Conservation (phyloP, 2,329 filamentous ascomycete species). For the Aspergillus quadricinctus region DNA sequence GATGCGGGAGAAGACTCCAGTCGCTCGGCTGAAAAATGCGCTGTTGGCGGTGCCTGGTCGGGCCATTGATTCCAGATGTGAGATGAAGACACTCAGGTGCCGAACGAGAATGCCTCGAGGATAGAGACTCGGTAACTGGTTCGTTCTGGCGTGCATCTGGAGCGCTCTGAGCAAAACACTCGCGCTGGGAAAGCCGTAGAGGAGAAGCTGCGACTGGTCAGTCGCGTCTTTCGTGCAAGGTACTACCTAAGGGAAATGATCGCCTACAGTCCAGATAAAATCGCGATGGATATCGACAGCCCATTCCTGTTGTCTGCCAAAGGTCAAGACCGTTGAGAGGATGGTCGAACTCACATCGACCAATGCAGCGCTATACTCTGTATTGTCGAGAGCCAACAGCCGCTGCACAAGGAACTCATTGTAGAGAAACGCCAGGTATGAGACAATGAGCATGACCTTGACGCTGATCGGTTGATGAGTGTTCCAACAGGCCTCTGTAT, state of each 20-base stretch:
- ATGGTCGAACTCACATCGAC: slow-evolving; percentile 20
- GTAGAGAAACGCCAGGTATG: slow-evolving; percentile 23
- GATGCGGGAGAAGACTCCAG: slow-evolving; percentile 19
- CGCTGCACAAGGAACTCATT: slow-evolving; percentile 25
- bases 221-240: not conserved
- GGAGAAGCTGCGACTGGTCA: slow-evolving; percentile 11
- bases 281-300: slow-evolving; percentile 20
- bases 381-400: slow-evolving; percentile 22
- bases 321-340: slow-evolving; percentile 18
- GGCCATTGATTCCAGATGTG: slow-evolving; percentile 34
- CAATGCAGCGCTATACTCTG: slow-evolving; percentile 11
- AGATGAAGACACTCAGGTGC: slow-evolving; percentile 37
- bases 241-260: not conserved
- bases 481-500: slow-evolving; percentile 16
- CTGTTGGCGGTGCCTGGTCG: slow-evolving; percentile 28
- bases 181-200: slow-evolving; percentile 25
- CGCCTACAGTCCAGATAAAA: slow-evolving; percentile 18
- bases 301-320: slow-evolving; percentile 19
- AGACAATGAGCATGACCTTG: slow-evolving; percentile 29
- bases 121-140: slow-evolving; percentile 27
- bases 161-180: slow-evolving; percentile 23
- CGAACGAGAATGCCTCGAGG: slow-evolving; percentile 36
- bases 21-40: slow-evolving; percentile 17
- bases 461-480: slow-evolving; percentile 17
- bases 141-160: slow-evolving; percentile 15